Base-by-base conservation (phyloP, 768 basidiomycete species). In the Lentinus brumalis region DNA sequence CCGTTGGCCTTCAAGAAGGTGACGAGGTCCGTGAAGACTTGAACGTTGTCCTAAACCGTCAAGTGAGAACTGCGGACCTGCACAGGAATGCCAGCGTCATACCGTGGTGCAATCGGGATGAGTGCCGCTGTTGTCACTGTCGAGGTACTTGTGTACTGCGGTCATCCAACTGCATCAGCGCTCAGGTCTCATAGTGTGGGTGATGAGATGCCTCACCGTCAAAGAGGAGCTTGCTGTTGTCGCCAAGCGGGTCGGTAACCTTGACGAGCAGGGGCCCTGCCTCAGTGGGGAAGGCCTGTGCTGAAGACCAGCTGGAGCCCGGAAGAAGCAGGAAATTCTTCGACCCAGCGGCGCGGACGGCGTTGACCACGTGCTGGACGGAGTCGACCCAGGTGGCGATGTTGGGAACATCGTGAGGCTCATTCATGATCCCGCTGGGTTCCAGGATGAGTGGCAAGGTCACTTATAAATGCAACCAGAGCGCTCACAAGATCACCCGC, bases 81-180 rank as follows among this genome's bases (percentile, higher is more conserved):
- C 52, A 56, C 55, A 68, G 12, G 12, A 31, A 38, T 14, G 12
- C 21, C 11, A 5, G 32, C 21, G 16, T 59, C 66, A 26, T 63
- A 74, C 75, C 9, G 77, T 82, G 5, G 73, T 71, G 68, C 81
- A 82, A 52, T 78, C 77, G 12, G 73, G 65, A 64, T 75, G 73
- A 2, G 77, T 79, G 40, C 81, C 81, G 26, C 74, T 76, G 66
- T 77, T 78, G 66, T 81, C 78, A 41, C 71, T 72, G 64, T 82
- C 80, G 63, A 80, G 75, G 67, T 81, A 81, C 70, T 78, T 75
- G 74, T 80, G 79, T 3, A 77, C 75, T 75, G 29, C 14, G 46
- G 0, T 5, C 42, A 51, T 16, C 16, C 15, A 8, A 35, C 0
- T 2, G 9, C 16, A 56, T 46, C 55, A 57, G 18, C 10, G 26